A percentile compares a stretch with the other conserved stretches of the same genome.
phyloP scores from a whole-genome alignment of 1,284 basidiomycete genomes.

The Chiua sp. region DNA sequence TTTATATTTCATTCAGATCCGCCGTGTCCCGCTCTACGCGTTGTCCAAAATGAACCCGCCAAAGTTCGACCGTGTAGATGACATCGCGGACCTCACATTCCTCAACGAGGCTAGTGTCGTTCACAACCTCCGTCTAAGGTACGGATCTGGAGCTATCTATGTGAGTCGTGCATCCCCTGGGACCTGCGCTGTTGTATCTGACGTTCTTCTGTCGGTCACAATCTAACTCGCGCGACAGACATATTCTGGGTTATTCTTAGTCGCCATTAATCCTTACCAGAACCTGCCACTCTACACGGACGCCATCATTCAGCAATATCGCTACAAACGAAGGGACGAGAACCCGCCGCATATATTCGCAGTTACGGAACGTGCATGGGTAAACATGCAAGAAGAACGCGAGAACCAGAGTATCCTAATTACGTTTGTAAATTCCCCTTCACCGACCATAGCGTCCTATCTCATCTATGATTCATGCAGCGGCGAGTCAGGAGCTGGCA shows the following conservation, averaged over 20 bases:
- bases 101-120: slow-evolving; percentile 99
- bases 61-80: slow-evolving; percentile 97
- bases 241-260: slow-evolving; percentile 95
- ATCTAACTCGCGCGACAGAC: slow-evolving; percentile 60
- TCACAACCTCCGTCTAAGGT: slow-evolving; percentile 93
- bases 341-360: slow-evolving; percentile 98
- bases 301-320: slow-evolving; percentile 92
- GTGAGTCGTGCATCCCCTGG: slow-evolving; percentile 53
- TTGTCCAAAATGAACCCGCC: slow-evolving; percentile 98
- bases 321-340: slow-evolving; percentile 90
- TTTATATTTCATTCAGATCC: slow-evolving; percentile 55
- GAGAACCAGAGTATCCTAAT: slow-evolving; percentile 99
- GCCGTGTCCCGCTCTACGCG: slow-evolving; percentile 76
- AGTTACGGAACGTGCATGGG: slow-evolving; percentile 97
- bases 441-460: neutral
- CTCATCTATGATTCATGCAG: slow-evolving; percentile 44
- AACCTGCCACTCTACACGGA: slow-evolving; percentile 93
- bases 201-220: neutral
- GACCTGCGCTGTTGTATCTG: neutral
- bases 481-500: slow-evolving; percentile 98
- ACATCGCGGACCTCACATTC: slow-evolving; percentile 98
- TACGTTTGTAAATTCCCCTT: slow-evolving; percentile 66
- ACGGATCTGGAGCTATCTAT: slow-evolving; percentile 94
- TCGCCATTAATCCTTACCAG: slow-evolving; percentile 98
- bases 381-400: slow-evolving; percentile 96